Base-by-base conservation (phyloP, 2,329 filamentous ascomycete genomes). In the Aspergillus sp. region DNA sequence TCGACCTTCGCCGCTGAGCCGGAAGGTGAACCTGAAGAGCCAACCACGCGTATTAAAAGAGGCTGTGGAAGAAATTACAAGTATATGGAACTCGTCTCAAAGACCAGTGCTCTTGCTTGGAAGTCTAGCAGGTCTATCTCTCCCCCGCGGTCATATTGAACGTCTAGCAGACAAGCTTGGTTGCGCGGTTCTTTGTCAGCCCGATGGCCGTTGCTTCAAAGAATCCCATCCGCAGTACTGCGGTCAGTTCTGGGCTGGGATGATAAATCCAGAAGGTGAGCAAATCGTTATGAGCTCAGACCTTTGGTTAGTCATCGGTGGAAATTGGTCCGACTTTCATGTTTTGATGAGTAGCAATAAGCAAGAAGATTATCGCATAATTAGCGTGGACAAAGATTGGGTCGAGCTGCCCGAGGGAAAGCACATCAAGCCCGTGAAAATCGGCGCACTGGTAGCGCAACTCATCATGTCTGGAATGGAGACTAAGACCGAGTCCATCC, bases 211-310 rank as follows among this genome's bases (percentile, higher is more conserved):
- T 10, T 57, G 48, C 17, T 36, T 62, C 8, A 10, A 36, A 3
- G 56, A 61, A 36, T 47, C 56, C 5, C 59, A 59, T 38, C 44
- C 56, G n/a, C 59, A 61, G 23, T 59, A 59, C 15, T 54, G 59
- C n/a, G 52, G 57, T 4, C 15, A 36, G 3, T 55, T 58, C n/a
- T 61, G 59, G 59, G 32, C 44, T 11, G 38, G 51, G 5, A 32
- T 61, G 8, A 25, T 27, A 2, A 55, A 61, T 25, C 25, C 25
- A 3, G 55, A 52, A 15, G 59, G 49, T 5, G 59, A 59, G 23
- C 42, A 47, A 2, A 11, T 30, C 2, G 38, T 62, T n/a, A 39
- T 44, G 27, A 3, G 13, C 3, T 59, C 60, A 15, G 60, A 62
- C 11, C 51, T 59, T 5, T 59, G 59, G 60, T 19, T 59, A 6